Conservation (phyloP, 306 rosid species). For the Ormosia emarginata region DNA sequence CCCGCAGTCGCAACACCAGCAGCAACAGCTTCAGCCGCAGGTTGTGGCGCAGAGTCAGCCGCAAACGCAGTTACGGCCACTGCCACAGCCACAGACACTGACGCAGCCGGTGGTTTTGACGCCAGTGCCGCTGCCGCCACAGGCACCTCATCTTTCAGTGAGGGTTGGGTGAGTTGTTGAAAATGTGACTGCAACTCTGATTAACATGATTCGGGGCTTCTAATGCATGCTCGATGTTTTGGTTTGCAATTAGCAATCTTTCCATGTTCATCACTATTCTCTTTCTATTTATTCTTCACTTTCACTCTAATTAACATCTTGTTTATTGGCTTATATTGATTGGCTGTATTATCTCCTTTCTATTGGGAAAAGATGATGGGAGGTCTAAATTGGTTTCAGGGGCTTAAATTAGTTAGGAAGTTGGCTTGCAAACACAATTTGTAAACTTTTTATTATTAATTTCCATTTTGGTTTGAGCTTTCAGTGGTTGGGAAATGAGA, state of each 20-base stretch:
- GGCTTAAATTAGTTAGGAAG: background rate
- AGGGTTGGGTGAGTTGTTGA: conserved; percentile 64
- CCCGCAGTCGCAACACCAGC: conserved; percentile 33
- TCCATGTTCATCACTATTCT: background rate
- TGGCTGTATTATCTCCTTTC: background rate
- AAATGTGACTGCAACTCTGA: no score
- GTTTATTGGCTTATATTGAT: background rate
- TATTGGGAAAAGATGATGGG: background rate
- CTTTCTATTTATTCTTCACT: background rate
- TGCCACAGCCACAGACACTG: conserved; percentile 28
- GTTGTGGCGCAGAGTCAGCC: conserved; percentile 32
- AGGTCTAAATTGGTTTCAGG: background rate
- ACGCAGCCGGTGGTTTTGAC: conserved; percentile 19
- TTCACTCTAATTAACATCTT: background rate
- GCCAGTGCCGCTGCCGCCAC: conserved; percentile 16
- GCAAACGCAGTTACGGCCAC: background rate
- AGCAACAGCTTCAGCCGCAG: conserved; percentile 14
- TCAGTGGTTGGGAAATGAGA: conserved; percentile 22
- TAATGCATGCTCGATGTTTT: background rate
- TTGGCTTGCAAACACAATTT: background rate
- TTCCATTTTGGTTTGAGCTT: background rate
- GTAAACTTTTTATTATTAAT: background rate
- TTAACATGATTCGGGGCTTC: background rate
- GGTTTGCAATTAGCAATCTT: background rate
- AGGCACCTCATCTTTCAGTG: conserved; percentile 43